Evolutionary conservation across 768 basidiomycete species (phyloP), one percentile per base, ranked within the genome.

Genomic region (Hirschioporus abietinus): DNA sequence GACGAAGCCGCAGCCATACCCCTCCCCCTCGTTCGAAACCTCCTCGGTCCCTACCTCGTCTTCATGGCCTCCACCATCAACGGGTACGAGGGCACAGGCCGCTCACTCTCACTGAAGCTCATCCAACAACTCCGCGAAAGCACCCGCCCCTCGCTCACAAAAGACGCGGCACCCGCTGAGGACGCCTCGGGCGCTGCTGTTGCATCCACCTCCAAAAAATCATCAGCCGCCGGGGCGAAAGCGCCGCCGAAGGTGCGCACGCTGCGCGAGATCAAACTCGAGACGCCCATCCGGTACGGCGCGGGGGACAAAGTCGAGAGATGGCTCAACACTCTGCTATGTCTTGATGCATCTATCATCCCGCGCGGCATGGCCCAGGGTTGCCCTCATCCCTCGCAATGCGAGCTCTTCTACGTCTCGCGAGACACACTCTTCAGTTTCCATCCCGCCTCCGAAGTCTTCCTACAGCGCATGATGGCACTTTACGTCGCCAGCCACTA

Each of bases 1-100:
- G 97, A 99, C 72, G 97, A 99, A 78, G 96, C 96, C 7, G 97
- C 97, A 9, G 97, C 97, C 23, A 99, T 99, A 64, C 97, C 97
- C 0, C 86, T 99, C 20, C 95, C 96, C 1, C 89, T 99, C 36
- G 96, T 99, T 20, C 88, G 92, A 66, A 93, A 94, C 71, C 91
- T 99, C 69, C 88, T 99, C 65, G 97, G 97, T 0, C 83, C 83
- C 0, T 99, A 99, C 78, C 91, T 99, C 36, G 95, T 99, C 63
- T 99, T 99, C 82, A 90, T 99, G 83, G 93, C 97, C 1, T 97
- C 95, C n/a, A 99, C 97, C 0, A 95, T 99, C 79, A 99, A 98
- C 75, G 97, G 97, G 57, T 99, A 99, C 77, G 97, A 99, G 83
- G 97, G 97, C 27, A 99, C 97, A 0, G 97, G 97, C n/a, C 92